A percentile compares a stretch with the other conserved stretches of the same genome.
These are phyloP conservation scores for Logfia minima DNA, from an alignment of 129 eudicot species.

Conservation along the genomic window DNA sequence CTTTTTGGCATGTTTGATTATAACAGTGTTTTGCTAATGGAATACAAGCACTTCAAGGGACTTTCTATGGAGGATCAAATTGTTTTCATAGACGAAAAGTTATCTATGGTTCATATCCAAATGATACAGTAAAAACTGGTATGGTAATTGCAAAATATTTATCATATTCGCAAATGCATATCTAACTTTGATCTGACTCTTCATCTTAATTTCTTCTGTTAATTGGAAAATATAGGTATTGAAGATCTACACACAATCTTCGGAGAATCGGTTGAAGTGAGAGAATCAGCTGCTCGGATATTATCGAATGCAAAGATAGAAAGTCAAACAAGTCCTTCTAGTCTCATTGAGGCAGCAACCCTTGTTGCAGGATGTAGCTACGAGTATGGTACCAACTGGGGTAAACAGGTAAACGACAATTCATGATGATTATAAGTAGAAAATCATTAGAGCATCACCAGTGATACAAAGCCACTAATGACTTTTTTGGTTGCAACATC, in stretches of 20 bases:
- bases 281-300: conserved; percentile 28
- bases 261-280: conserved; percentile 46
- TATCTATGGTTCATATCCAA: conserved; percentile 53
- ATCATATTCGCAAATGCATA: neutral
- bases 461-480: no score
- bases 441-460: no score
- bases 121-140: conserved; percentile 34
- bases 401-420: conserved; percentile 37
- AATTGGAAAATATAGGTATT: conserved; percentile 23
- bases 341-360: conserved; percentile 39
- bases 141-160: neutral
- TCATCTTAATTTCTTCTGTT: neutral
- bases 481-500: no score
- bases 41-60: conserved; percentile 50
- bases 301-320: conserved; percentile 23
- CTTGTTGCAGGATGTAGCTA: conserved; percentile 47
- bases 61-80: conserved; percentile 44
- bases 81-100: conserved; percentile 62
- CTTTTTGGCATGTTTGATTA: neutral
- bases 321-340: conserved; percentile 14
- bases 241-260: conserved; percentile 38
- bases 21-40: conserved; percentile 34
- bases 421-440: neutral
- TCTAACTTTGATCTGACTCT: neutral
- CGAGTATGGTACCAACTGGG: conserved; percentile 65